Evolutionary conservation across 352 stramenopile species (phyloP).

Genomic region (Pythium biforme): DNA sequence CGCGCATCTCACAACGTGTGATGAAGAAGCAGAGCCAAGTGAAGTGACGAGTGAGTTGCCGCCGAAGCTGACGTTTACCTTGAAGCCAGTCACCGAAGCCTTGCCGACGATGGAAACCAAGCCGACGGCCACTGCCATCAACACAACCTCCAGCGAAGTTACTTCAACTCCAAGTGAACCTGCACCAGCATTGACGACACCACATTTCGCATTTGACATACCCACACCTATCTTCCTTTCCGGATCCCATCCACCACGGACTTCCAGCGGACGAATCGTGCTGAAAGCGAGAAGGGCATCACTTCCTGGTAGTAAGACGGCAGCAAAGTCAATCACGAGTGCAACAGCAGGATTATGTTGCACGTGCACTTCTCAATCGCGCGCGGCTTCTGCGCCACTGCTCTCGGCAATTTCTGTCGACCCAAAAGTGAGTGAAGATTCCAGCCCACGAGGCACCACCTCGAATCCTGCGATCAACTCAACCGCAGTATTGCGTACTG

Average conservation of each 20-base stretch:
- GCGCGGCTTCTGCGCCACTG: too few species aligned
- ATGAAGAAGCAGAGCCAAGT: background rate
- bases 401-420: too few species aligned
- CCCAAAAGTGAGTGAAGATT: too few species aligned
- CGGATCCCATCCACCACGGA: too few species aligned
- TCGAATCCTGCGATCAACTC: too few species aligned
- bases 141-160: background rate
- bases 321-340: background rate
- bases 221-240: too few species aligned
- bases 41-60: background rate
- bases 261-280: background rate
- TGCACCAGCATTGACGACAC: too few species aligned
- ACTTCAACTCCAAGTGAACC: too few species aligned
- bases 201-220: background rate
- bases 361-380: background rate
- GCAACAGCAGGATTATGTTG: background rate
- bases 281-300: background rate
- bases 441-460: too few species aligned
- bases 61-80: background rate
- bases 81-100: background rate
- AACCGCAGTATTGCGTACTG: too few species aligned
- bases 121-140: too few species aligned
- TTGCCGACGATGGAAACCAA: background rate
- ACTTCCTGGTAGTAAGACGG: background rate
- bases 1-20: background rate